Conservation (phyloP, 352 stramenopile species). For the Phytophthora europaea region DNA sequence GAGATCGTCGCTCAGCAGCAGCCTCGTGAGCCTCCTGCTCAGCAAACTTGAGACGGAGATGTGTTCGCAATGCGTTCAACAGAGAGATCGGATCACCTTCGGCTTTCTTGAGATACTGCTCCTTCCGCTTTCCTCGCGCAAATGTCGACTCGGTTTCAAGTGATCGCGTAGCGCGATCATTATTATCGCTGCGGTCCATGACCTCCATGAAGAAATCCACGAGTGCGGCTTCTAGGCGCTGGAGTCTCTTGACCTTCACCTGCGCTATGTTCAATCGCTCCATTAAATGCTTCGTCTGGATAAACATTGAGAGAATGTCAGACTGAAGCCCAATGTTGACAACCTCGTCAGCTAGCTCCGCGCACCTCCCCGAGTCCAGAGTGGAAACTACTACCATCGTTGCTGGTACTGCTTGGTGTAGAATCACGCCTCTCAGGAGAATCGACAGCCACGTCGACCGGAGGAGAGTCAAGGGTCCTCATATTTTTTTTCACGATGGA, state of each 20-base stretch:
- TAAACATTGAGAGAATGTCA: background rate
- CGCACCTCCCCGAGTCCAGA: constrained; percentile 31
- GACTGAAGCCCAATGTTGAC: background rate
- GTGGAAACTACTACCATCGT: constrained; percentile 12
- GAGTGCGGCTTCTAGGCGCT: constrained; percentile 70
- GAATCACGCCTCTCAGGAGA: constrained; percentile 16
- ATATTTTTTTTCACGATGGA: constrained; percentile 5
- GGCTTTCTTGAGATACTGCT: constrained; percentile 64
- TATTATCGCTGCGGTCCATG: constrained; percentile 55
- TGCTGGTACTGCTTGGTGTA: constrained; percentile 10
- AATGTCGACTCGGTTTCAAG: constrained; percentile 52
- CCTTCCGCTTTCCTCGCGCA: constrained; percentile 57
- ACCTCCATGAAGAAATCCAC: constrained; percentile 83
- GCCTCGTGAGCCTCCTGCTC: constrained; percentile 50
- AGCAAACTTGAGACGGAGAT: constrained; percentile 74
- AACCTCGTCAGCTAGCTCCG: background rate
- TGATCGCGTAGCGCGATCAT: background rate
- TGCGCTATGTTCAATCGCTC: constrained; percentile 73
- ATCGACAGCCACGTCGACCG: constrained; percentile 20
- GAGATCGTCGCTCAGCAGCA: constrained; percentile 34
- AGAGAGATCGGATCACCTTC: constrained; percentile 76
- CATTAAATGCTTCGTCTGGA: constrained; percentile 66
- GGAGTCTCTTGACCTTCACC: constrained; percentile 71
- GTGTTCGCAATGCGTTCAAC: constrained; percentile 73
- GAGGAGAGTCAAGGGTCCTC: constrained; percentile 25